These are phyloP conservation scores for Schwanniomyces occidentalis DNA, from an alignment of 805 yeast species.

Conservation along the genomic window DNA sequence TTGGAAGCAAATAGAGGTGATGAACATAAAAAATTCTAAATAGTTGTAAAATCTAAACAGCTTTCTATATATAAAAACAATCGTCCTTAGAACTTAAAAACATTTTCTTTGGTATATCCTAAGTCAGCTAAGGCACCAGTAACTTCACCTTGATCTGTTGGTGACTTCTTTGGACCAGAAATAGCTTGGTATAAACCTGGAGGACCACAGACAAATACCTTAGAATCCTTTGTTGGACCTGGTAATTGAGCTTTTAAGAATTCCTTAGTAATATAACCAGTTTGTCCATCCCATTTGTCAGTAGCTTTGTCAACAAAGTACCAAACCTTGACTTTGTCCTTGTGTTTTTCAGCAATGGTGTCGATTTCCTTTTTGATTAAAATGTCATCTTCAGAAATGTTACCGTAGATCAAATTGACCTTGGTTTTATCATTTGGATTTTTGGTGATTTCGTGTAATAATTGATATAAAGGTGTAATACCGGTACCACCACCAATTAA, in stretches of 20 bases:
- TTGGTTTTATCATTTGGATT: conserved; percentile 89
- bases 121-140: conserved; percentile 84
- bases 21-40: too few species aligned
- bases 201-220: conserved; percentile 93
- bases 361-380: conserved; percentile 80
- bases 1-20: too few species aligned
- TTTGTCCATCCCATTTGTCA: conserved; percentile 51
- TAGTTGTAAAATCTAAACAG: too few species aligned
- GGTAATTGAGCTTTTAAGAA: conserved; percentile 62
- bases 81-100: conserved; percentile 70
- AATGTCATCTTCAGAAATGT: conserved; percentile 74
- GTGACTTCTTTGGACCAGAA: conserved; percentile 83
- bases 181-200: conserved; percentile 85
- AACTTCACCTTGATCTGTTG: conserved; percentile 93
- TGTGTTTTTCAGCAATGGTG: conserved; percentile 58
- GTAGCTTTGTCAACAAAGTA: conserved; percentile 79
- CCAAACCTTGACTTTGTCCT: conserved; percentile 73
- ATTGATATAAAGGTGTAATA: conserved; percentile 92
- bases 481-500: conserved; percentile 97
- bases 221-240: conserved; percentile 56
- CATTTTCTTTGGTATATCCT: conserved; percentile 84
- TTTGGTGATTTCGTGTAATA: conserved; percentile 70
- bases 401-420: conserved; percentile 80
- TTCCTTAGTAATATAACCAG: conserved; percentile 80
- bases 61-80: too few species aligned